phyloP scores from a whole-genome alignment of 1,284 basidiomycete species.

The Cutaneotrichosporon cutaneum region DNA sequence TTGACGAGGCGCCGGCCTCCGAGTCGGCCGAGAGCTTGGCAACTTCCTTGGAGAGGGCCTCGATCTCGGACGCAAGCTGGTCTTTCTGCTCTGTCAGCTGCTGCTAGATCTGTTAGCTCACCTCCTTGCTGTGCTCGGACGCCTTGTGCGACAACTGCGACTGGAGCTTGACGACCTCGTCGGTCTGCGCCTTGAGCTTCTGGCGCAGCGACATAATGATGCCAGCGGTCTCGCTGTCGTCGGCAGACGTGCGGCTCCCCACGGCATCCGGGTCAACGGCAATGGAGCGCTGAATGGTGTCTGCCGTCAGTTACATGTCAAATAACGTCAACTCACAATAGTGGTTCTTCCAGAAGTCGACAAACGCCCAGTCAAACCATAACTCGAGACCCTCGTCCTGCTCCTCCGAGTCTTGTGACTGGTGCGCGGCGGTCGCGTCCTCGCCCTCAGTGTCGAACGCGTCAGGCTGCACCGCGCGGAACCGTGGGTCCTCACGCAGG shows the following conservation, averaged over 20 bases:
- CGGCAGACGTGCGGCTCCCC: slow-evolving; percentile 56
- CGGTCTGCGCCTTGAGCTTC: slow-evolving; percentile 72
- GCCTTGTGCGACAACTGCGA: slow-evolving; percentile 37
- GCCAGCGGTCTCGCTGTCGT: slow-evolving; percentile 72
- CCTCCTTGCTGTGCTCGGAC: slow-evolving; percentile 54
- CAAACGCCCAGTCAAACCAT: slow-evolving; percentile 98
- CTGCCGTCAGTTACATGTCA: slow-evolving; percentile 30
- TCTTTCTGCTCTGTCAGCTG: slow-evolving; percentile 36
- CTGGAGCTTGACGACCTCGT: slow-evolving; percentile 59
- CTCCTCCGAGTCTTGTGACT: slow-evolving; percentile 40
- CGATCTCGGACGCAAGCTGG: slow-evolving; percentile 55
- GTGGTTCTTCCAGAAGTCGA: slow-evolving; percentile 99
- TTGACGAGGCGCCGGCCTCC: slow-evolving; percentile 22
- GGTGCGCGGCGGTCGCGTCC: slow-evolving; percentile 30
- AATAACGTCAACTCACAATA: slow-evolving; percentile 67
- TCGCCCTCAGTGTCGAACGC: slow-evolving; percentile 54
- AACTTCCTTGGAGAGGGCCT: slow-evolving; percentile 46
- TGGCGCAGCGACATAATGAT: slow-evolving; percentile 76
- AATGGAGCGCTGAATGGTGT: slow-evolving; percentile 58
- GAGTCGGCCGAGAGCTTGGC: slow-evolving; percentile 33
- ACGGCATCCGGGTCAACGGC: slow-evolving; percentile 57
- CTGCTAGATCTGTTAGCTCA: slow-evolving; percentile 35
- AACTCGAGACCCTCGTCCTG: slow-evolving; percentile 73
- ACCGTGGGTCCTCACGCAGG: slow-evolving; percentile 84
- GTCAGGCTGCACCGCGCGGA: slow-evolving; percentile 85